phyloP scores from a whole-genome alignment of 2,329 filamentous ascomycete species.

The Neurospora sp. region DNA sequence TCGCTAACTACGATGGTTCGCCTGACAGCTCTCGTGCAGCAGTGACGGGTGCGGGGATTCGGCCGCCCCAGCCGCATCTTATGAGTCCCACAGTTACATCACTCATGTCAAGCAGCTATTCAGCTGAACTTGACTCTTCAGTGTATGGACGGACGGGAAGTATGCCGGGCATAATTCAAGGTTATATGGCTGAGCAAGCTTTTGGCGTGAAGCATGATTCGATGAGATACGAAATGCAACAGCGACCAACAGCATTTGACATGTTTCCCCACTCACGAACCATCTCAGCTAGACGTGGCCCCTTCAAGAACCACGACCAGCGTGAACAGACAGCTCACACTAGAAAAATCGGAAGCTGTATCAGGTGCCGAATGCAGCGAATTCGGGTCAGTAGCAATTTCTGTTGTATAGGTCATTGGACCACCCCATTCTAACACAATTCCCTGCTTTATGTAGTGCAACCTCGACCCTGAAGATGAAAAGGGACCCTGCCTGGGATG shows the following conservation, averaged over 20 bases:
- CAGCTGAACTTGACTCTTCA: conserved; percentile 2
- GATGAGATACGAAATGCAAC: conserved; percentile 8
- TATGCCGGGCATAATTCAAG: conserved; percentile 3
- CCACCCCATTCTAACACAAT: neutral
- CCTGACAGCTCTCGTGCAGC: neutral
- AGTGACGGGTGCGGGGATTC: conserved; percentile 1
- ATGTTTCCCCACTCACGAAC: conserved; percentile 26
- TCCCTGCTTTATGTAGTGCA: conserved; percentile 32
- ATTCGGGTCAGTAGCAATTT: conserved; percentile 40
- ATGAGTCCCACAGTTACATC: conserved; percentile 2
- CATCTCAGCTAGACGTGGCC: conserved; percentile 35
- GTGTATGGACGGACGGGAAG: conserved; percentile 5
- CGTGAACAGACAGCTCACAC: conserved; percentile 47
- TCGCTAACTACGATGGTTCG: conserved; percentile 15
- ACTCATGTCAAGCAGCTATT: conserved; percentile 5
- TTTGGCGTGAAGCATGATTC: conserved; percentile 9
- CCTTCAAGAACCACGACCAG: conserved; percentile 42
- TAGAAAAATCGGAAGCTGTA: conserved; percentile 47
- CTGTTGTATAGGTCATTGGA: neutral
- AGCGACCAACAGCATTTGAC: conserved; percentile 18
- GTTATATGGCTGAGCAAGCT: conserved; percentile 9
- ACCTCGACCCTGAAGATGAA: conserved; percentile 37
- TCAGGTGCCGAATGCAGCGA: conserved; percentile 51
- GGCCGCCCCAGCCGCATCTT: conserved; percentile 5
- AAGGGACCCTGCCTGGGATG: conserved; percentile 43